Evolutionary conservation across 192 early-diverging fungal species (phyloP).

Genomic region (Entophlyctis luteolus): DNA sequence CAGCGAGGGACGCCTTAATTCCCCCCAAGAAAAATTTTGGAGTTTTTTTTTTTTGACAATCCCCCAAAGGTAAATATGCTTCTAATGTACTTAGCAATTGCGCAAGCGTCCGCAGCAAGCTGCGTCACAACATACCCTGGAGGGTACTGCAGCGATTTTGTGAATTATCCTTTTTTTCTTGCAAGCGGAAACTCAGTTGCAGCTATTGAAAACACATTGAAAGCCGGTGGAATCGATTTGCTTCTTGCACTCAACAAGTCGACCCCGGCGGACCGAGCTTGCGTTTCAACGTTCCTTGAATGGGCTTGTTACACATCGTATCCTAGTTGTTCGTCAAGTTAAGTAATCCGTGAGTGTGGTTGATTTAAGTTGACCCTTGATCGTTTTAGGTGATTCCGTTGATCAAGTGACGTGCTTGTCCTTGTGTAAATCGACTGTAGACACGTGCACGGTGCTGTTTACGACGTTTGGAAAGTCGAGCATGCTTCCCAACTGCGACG

Average conservation of each 20-base stretch:
- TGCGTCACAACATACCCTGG: background rate
- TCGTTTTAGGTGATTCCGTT: background rate
- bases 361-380: background rate
- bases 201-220: background rate
- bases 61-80: too few species aligned
- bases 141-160: background rate
- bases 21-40: too few species aligned
- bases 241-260: background rate
- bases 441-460: background rate
- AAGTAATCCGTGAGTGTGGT: background rate
- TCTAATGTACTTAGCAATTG: too few species aligned
- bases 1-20: too few species aligned
- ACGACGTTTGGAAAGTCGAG: constrained; percentile 7
- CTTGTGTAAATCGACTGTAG: background rate
- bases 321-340: background rate
- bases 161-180: constrained; percentile 3
- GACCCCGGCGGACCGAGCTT: background rate
- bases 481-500: background rate
- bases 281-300: background rate
- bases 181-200: background rate
- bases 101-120: too few species aligned
- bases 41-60: too few species aligned
- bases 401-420: background rate
- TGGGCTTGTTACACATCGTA: constrained; percentile 2
- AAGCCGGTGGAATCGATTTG: constrained; percentile 5